phyloP scores from a whole-genome alignment of 805 yeast genomes.

The Saccharomycopsis fibuligera region DNA sequence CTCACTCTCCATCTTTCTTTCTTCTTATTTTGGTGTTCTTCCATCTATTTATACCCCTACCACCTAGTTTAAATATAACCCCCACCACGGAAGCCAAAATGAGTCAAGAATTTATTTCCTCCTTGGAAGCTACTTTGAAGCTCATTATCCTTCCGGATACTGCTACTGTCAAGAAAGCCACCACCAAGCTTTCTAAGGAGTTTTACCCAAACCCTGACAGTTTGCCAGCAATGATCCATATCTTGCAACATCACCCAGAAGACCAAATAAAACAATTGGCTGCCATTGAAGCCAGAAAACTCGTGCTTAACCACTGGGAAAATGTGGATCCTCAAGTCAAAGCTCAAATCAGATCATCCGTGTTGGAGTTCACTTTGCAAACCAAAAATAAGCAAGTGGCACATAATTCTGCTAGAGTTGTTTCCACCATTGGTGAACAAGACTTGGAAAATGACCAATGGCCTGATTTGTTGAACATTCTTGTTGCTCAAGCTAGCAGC shows the following conservation, averaged over 20 bases:
- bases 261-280: conserved; percentile 81
- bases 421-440: conserved; percentile 74
- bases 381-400: conserved; percentile 65
- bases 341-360: conserved; percentile 56
- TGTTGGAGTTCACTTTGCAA: conserved; percentile 61
- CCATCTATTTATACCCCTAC: too few relatives aligned
- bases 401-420: conserved; percentile 84
- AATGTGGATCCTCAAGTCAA: conserved; percentile 39
- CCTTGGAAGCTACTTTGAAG: conserved; percentile 72
- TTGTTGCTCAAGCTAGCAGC: conserved; percentile 62
- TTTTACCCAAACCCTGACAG: conserved; percentile 66
- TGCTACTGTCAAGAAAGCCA: conserved; percentile 75
- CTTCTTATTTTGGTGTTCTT: too few relatives aligned
- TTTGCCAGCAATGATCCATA: conserved; percentile 76
- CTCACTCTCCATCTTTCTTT: too few relatives aligned
- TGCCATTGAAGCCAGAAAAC: conserved; percentile 93
- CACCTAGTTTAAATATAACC: too few relatives aligned
- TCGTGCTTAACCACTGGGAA: conserved; percentile 66
- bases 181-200: conserved; percentile 63
- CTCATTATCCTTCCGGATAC: conserved; percentile 80
- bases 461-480: conserved; percentile 68
- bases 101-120: conserved; percentile 66
- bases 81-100: conserved; percentile 28
- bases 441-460: conserved; percentile 66
- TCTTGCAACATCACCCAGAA: conserved; percentile 63